These are phyloP conservation scores for Apophysomyces trapeziformis DNA, from an alignment of 371 early-diverging fungal genomes.

Conservation along the genomic window DNA sequence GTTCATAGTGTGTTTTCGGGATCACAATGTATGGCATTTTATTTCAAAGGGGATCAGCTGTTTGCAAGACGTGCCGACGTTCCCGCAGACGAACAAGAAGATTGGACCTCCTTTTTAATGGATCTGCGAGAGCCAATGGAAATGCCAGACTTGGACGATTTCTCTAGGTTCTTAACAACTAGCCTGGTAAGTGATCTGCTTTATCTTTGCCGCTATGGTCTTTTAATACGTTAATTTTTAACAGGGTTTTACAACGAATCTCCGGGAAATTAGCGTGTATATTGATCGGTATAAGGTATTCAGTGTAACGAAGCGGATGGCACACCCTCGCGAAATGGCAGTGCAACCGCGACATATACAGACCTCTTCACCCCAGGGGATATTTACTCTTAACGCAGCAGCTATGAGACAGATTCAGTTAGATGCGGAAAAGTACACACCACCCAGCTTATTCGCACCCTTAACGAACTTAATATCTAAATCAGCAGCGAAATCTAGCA, in stretches of 20 bases:
- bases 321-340: slow-evolving; percentile 65
- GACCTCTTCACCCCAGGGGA: slow-evolving; percentile 66
- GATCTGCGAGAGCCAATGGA: slow-evolving; percentile 80
- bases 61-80: slow-evolving; percentile 76
- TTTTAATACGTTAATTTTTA: not conserved
- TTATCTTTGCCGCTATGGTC: not conserved
- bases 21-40: slow-evolving; percentile 85
- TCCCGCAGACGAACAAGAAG: slow-evolving; percentile 48
- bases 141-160: slow-evolving; percentile 71
- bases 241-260: slow-evolving; percentile 78
- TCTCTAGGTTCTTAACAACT: slow-evolving; percentile 81
- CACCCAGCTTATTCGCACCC: slow-evolving; percentile 35
- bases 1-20: slow-evolving; percentile 64
- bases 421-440: slow-evolving; percentile 63
- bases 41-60: slow-evolving; percentile 89
- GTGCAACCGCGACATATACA: slow-evolving; percentile 53
- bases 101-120: slow-evolving; percentile 79
- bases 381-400: slow-evolving; percentile 69
- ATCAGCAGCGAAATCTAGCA: slow-evolving; percentile 16
- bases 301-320: slow-evolving; percentile 64
- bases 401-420: slow-evolving; percentile 72
- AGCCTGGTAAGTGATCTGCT: slow-evolving; percentile 58
- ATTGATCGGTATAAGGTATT: slow-evolving; percentile 68
- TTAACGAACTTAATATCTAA: slow-evolving; percentile 29
- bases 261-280: slow-evolving; percentile 68